phyloP scores from a whole-genome alignment of 1,139 yeast genomes.

The Meyerozyma elateridarum region DNA sequence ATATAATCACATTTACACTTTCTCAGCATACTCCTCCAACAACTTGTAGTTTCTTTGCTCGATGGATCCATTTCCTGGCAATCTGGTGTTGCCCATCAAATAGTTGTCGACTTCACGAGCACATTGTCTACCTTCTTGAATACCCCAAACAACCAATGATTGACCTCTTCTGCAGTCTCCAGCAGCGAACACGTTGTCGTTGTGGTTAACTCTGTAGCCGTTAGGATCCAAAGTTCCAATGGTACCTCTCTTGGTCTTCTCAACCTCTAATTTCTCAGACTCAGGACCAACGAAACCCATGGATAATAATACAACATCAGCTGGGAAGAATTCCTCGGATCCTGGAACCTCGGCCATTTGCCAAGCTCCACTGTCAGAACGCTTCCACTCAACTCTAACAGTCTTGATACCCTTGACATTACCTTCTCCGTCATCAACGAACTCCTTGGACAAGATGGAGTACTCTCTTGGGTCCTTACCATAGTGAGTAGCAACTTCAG shows the following conservation, averaged over 20 bases:
- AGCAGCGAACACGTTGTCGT: conserved; percentile 78
- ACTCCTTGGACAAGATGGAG: conserved; percentile 91
- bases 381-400: conserved; percentile 97
- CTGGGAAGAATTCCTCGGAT: conserved; percentile 89
- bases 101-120: conserved; percentile 87
- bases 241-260: conserved; percentile 83
- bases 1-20: conserved; percentile 38
- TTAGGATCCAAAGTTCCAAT: conserved; percentile 64
- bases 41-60: conserved; percentile 75
- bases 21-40: conserved; percentile 69
- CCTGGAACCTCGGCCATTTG: conserved; percentile 98
- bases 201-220: conserved; percentile 64
- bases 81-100: conserved; percentile 72
- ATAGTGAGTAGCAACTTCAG: conserved; percentile 90
- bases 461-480: conserved; percentile 98
- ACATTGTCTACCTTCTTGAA: conserved; percentile 98
- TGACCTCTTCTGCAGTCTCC: conserved; percentile 99
- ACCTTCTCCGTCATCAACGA: conserved; percentile 90
- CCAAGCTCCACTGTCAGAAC: conserved; percentile 95
- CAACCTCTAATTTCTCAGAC: conserved; percentile 67
- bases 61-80: conserved; percentile 93
- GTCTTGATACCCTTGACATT: conserved; percentile 92
- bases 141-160: conserved; percentile 98
- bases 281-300: conserved; percentile 99
- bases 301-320: conserved; percentile 87